phyloP scores from a whole-genome alignment of 2,329 filamentous ascomycete genomes.

The Helotiales sp. region DNA sequence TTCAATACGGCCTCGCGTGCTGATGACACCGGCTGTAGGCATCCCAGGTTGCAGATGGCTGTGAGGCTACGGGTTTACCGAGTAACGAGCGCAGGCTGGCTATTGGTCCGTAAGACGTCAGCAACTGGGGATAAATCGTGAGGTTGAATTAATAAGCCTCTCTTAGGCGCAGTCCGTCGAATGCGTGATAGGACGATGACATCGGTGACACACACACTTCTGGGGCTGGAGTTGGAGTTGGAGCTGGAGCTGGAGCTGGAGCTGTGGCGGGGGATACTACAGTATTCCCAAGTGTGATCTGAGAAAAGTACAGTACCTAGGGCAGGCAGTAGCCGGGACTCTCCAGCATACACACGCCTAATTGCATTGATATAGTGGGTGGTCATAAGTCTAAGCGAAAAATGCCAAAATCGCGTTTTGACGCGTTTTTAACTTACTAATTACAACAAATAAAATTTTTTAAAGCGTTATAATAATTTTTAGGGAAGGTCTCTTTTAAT shows the following conservation, averaged over 20 bases:
- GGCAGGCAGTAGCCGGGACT: too few species aligned
- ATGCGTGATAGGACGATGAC: background rate
- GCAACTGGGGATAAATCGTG: background rate
- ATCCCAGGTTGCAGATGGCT: conserved; percentile 10
- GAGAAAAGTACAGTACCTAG: too few species aligned
- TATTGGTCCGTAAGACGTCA: background rate
- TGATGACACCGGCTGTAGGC: background rate
- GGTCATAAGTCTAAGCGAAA: background rate
- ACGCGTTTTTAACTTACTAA: background rate
- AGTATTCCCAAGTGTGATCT: background rate
- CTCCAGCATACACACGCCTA: too few species aligned
- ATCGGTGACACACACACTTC: background rate
- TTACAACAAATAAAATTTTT: background rate
- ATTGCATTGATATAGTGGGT: background rate
- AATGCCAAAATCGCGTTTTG: background rate
- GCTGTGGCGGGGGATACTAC: too few species aligned
- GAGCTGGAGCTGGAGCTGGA: background rate
- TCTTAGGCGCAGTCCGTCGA: background rate
- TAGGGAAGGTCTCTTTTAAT: background rate
- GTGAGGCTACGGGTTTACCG: conserved; percentile 21
- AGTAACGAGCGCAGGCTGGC: conserved; percentile 3
- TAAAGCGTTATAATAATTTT: background rate
- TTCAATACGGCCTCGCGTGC: background rate
- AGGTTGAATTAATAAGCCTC: background rate
- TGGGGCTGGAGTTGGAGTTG: background rate